A percentile compares a stretch with the other conserved stretches of the same genome.
These are phyloP conservation scores for Colletotrichum godetiae DNA, from an alignment of 2,329 filamentous ascomycete species.

Conservation along the genomic window DNA sequence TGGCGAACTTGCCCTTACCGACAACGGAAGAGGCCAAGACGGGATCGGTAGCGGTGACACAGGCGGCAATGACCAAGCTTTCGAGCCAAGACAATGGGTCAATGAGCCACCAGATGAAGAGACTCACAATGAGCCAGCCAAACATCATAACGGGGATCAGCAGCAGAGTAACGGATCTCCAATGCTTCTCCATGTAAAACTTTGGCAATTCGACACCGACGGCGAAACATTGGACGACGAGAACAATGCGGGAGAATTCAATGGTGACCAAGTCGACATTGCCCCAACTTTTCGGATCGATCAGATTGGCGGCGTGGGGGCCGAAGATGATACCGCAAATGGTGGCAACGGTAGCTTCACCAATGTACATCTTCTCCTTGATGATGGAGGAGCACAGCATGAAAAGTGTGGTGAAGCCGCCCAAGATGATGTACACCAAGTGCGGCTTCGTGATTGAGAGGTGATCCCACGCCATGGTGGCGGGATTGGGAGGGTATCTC, in stretches of 20 bases:
- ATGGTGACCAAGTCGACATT: constrained; percentile 88
- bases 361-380: constrained; percentile 98
- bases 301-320: constrained; percentile 83
- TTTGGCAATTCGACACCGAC: constrained; percentile 91
- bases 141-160: constrained; percentile 97
- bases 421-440: constrained; percentile 97
- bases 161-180: constrained; percentile 89
- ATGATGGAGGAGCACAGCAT: constrained; percentile 99
- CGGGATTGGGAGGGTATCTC: constrained; percentile 17
- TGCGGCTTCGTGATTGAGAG: constrained; percentile 92
- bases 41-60: constrained; percentile 96
- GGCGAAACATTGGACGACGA: constrained; percentile 93
- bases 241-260: constrained; percentile 88
- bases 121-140: constrained; percentile 91
- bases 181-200: constrained; percentile 98
- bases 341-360: constrained; percentile 94
- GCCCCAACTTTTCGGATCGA: constrained; percentile 82
- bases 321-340: constrained; percentile 90
- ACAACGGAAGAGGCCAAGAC: constrained; percentile 97
- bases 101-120: constrained; percentile 95
- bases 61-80: constrained; percentile 86
- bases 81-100: constrained; percentile 87
- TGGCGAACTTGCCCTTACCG: constrained; percentile 98
- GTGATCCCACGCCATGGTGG: constrained; percentile 80
- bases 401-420: constrained; percentile 96